Conservation (phyloP, 2,329 filamentous ascomycete species). For the Penicillium occitanis region DNA sequence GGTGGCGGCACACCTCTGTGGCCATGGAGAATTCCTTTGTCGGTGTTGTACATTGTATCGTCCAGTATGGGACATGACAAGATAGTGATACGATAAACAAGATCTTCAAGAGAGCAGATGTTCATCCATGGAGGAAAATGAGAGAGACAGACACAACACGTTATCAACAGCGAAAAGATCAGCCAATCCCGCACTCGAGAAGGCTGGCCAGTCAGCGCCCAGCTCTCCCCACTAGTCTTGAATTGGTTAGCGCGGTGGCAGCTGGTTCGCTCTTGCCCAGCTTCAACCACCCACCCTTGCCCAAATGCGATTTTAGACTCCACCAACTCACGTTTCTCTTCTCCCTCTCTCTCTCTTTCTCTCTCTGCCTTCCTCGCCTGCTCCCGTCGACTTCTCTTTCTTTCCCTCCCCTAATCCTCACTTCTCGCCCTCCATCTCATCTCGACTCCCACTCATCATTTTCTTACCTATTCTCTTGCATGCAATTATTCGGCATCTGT, state of each 20-base stretch:
- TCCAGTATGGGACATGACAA: neutral
- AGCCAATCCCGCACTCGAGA: slow-evolving; percentile 8
- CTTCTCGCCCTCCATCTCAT: slow-evolving; percentile 17
- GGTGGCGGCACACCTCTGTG: slow-evolving; percentile 6
- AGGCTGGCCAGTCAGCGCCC: slow-evolving; percentile 13
- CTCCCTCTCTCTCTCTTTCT: slow-evolving; percentile 21
- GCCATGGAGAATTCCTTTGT: neutral
- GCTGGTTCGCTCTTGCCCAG: slow-evolving; percentile 10
- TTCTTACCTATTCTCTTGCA: neutral
- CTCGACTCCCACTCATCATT: slow-evolving; percentile 9
- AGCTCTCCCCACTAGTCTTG: neutral
- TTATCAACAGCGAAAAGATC: slow-evolving; percentile 1
- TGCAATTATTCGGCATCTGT: neutral
- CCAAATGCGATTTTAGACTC: slow-evolving; percentile 10
- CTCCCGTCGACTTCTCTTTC: slow-evolving; percentile 17
- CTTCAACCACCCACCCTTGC: slow-evolving; percentile 12
- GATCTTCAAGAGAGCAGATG: neutral
- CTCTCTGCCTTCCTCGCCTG: slow-evolving; percentile 12
- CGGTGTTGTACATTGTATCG: neutral
- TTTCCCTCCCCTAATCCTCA: slow-evolving; percentile 8
- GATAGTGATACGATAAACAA: too few species aligned
- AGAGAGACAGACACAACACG: slow-evolving; percentile 2
- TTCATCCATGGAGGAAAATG: neutral
- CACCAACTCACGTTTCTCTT: slow-evolving; percentile 18
- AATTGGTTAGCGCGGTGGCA: neutral